Percentiles rank a stretch among this genome's conserved stretches.
Evolutionary conservation across 2,329 filamentous ascomycete genomes (phyloP).

Genomic region (Cyclaneusma minus): DNA sequence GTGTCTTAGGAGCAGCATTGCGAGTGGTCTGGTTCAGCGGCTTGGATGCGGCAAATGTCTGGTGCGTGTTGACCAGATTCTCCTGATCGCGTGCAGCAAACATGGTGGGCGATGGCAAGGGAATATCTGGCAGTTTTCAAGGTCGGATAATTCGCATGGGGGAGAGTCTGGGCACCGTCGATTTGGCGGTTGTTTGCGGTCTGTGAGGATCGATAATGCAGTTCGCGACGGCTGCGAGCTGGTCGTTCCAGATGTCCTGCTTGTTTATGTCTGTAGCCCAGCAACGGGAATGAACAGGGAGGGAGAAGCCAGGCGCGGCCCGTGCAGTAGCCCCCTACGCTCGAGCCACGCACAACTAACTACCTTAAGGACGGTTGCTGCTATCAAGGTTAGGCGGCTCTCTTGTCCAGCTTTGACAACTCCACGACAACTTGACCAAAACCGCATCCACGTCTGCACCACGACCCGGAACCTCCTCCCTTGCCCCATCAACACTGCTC

Average conservation of each 20-base stretch:
- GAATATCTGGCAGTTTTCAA: constrained; percentile 5
- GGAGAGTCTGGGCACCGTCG: constrained; percentile 1
- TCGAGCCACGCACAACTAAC: too few species aligned
- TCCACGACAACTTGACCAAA: too few species aligned
- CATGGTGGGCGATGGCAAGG: constrained; percentile 41
- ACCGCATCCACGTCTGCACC: constrained; percentile 2
- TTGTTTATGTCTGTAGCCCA: constrained; percentile 3
- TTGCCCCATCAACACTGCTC: constrained; percentile 1
- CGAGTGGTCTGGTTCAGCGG: constrained; percentile 49
- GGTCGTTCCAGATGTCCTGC: constrained; percentile 1
- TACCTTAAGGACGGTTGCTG: too few species aligned
- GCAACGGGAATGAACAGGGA: constrained; percentile 1
- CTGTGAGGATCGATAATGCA: constrained; percentile 15
- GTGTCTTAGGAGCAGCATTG: constrained; percentile 59
- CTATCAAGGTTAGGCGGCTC: too few species aligned
- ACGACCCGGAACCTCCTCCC: constrained; percentile 2
- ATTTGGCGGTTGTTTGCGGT: constrained; percentile 17
- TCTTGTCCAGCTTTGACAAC: too few species aligned
- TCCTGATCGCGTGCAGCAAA: constrained; percentile 73
- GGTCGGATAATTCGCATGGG: constrained; percentile 7
- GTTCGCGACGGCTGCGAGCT: not conserved
- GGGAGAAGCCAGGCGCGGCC: too few species aligned
- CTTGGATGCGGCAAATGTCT: constrained; percentile 56
- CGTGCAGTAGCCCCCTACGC: too few species aligned
- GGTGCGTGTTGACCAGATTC: constrained; percentile 65